Conservation (phyloP, 225 moss, liverwort and hornwort genomes). For the Neckera pumila region DNA sequence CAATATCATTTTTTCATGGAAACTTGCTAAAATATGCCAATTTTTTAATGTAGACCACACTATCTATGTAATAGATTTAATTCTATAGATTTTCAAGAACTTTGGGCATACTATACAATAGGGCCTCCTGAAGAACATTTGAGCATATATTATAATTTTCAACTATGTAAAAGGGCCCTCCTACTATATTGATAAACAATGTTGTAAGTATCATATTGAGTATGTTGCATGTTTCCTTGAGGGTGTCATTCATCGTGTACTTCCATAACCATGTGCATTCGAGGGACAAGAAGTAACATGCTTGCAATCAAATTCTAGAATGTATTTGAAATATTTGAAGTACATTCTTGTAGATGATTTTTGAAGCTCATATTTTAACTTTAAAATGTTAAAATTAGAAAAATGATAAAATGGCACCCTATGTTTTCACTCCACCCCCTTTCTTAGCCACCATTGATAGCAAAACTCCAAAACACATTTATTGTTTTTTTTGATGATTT, state of each 20-base stretch:
- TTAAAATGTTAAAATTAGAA: not conserved
- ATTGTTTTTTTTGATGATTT: not conserved
- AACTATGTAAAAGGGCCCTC: rapidly evolving
- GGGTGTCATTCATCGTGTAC: rapidly evolving
- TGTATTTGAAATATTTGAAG: not conserved
- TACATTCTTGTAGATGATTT: not conserved
- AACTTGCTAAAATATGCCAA: too few relatives aligned
- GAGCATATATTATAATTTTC: not conserved
- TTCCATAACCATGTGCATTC: too few relatives aligned
- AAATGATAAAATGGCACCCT: not conserved
- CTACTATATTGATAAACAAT: not conserved
- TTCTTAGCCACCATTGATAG: not conserved
- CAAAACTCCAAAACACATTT: not conserved
- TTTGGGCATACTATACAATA: rapidly evolving
- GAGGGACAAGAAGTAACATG: not conserved
- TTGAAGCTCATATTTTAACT: not conserved
- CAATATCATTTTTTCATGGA: rapidly evolving
- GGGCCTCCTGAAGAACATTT: not conserved
- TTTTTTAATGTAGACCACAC: too few relatives aligned
- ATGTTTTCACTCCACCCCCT: not conserved
- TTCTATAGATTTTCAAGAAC: not conserved
- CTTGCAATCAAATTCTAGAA: not conserved
- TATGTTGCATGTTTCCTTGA: not conserved
- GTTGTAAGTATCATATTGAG: not conserved
- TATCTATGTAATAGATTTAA: not conserved